phyloP scores from a whole-genome alignment of 257 asterid species.

The Nicotiana undulata region DNA sequence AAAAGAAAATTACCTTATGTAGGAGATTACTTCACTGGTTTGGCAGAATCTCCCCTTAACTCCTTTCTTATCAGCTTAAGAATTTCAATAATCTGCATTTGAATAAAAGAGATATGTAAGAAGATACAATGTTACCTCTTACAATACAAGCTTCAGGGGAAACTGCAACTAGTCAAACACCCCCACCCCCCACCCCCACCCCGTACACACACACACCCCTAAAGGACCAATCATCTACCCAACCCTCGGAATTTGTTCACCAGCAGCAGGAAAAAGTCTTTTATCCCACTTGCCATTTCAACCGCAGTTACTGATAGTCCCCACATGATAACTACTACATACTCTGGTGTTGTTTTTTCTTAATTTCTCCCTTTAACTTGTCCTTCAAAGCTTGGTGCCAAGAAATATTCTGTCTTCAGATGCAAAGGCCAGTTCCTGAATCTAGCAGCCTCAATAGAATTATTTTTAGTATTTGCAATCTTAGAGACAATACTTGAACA shows the following conservation, averaged over 20 bases:
- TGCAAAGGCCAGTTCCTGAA: neutral
- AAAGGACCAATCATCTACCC: neutral
- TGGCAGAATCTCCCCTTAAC: slow-evolving; percentile 64
- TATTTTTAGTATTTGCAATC: neutral
- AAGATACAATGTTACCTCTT: neutral
- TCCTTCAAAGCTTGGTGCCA: neutral
- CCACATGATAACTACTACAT: neutral
- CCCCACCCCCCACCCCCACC: too few relatives aligned
- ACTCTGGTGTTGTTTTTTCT: neutral
- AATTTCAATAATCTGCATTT: slow-evolving; percentile 60
- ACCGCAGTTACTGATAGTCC: neutral
- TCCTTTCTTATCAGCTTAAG: slow-evolving; percentile 76
- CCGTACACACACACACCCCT: too few relatives aligned
- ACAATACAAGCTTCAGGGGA: neutral
- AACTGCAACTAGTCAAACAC: neutral
- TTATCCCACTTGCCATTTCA: neutral
- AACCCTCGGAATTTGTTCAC: neutral
- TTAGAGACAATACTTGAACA: neutral
- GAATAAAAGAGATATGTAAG: slow-evolving; percentile 1
- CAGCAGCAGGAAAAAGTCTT: neutral
- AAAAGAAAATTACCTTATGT: slow-evolving; percentile 6
- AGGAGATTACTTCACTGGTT: slow-evolving; percentile 17
- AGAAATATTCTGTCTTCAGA: neutral
- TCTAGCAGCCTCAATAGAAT: neutral
- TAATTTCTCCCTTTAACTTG: neutral